Evolutionary conservation across 2,329 filamentous ascomycete species (phyloP).

Genomic region (Phoma sp.): DNA sequence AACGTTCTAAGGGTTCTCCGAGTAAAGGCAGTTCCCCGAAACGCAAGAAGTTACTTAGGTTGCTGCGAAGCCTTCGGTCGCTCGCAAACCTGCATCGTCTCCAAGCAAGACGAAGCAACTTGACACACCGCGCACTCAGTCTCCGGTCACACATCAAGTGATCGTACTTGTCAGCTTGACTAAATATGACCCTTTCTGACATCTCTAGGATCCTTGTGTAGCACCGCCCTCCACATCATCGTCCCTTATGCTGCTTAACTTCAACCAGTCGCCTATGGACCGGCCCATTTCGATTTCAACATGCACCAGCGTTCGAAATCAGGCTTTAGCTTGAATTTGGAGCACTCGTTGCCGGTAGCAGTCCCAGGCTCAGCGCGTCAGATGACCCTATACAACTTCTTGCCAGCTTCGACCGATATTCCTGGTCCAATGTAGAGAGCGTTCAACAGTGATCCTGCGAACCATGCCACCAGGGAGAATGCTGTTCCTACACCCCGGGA

Average conservation of each 20-base stretch:
- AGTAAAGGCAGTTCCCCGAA: slow-evolving; percentile 35
- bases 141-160: neutral
- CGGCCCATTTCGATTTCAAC: slow-evolving; percentile 34
- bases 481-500: slow-evolving; percentile 1
- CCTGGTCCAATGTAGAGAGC: slow-evolving; percentile 38
- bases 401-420: slow-evolving; percentile 16
- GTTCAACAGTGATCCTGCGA: slow-evolving; percentile 26
- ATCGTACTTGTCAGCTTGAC: neutral
- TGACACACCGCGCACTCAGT: neutral
- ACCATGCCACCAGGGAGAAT: slow-evolving; percentile 2
- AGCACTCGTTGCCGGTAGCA: slow-evolving; percentile 40
- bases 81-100: slow-evolving; percentile 32
- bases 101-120: slow-evolving; percentile 24
- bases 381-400: neutral
- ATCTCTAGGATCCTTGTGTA: neutral
- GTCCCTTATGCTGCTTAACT: slow-evolving; percentile 37
- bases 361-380: slow-evolving; percentile 28
- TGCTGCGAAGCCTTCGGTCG: slow-evolving; percentile 38
- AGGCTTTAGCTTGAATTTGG: slow-evolving; percentile 27
- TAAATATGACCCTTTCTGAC: neutral
- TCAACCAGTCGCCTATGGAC: slow-evolving; percentile 34
- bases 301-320: neutral
- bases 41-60: slow-evolving; percentile 37
- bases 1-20: slow-evolving; percentile 21
- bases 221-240: slow-evolving; percentile 14